These are phyloP conservation scores for Skeletonema tropicum DNA, from an alignment of 108 stramenopile species.

Conservation along the genomic window DNA sequence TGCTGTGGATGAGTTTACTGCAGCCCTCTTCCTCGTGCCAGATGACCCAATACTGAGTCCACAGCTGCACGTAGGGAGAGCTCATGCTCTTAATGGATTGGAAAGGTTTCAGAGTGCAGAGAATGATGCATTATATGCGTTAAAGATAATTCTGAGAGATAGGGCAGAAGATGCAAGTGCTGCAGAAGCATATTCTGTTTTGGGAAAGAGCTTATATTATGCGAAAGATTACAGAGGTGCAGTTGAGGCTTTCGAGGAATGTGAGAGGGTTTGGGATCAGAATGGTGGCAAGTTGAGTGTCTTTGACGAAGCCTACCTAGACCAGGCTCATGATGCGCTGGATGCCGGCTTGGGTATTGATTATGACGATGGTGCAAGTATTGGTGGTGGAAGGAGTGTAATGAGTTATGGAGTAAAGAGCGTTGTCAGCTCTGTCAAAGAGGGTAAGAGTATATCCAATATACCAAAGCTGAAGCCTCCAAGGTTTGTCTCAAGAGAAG, in stretches of 20 bases:
- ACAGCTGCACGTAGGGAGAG: slow-evolving; percentile 80
- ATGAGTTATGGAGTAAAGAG: slow-evolving; percentile 38
- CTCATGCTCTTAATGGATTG: slow-evolving; percentile 86
- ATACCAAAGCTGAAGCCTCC: slow-evolving; percentile 86
- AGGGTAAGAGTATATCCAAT: slow-evolving; percentile 48
- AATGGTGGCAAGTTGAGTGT: slow-evolving; percentile 73
- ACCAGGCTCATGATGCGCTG: slow-evolving; percentile 72
- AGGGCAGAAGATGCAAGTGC: slow-evolving; percentile 64
- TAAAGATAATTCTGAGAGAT: slow-evolving; percentile 50
- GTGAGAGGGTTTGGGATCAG: slow-evolving; percentile 58
- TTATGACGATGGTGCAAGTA: slow-evolving; percentile 33
- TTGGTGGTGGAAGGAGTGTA: slow-evolving; percentile 43
- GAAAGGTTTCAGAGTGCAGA: slow-evolving; percentile 78
- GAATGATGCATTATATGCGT: slow-evolving; percentile 79
- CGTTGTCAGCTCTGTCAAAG: slow-evolving; percentile 43
- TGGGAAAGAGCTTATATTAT: slow-evolving; percentile 87
- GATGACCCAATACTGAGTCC: slow-evolving; percentile 82
- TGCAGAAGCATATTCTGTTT: slow-evolving; percentile 83
- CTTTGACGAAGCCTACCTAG: slow-evolving; percentile 86
- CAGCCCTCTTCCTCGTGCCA: slow-evolving; percentile 85
- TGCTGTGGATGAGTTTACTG: slow-evolving; percentile 87
- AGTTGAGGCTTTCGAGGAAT: slow-evolving; percentile 73
- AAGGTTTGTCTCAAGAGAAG: slow-evolving; percentile 83
- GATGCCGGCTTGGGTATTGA: slow-evolving; percentile 54
- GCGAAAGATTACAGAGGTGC: slow-evolving; percentile 76